Base-by-base conservation (phyloP, 2,329 filamentous ascomycete genomes). In the Diaporthe nobilis region DNA sequence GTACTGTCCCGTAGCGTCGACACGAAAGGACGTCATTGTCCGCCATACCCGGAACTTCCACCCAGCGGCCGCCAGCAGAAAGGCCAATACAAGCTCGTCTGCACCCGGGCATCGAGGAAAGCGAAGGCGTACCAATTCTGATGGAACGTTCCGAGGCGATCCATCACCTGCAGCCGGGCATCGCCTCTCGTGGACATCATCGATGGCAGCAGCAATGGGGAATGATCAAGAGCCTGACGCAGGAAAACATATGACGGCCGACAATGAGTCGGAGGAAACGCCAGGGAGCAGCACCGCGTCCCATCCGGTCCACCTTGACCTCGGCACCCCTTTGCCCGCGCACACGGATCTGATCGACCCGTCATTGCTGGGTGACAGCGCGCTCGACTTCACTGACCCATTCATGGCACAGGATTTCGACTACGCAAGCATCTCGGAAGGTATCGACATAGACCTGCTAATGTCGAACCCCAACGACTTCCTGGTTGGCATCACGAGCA, bases 1-100 rank as follows among this genome's bases (percentile, higher is more conserved):
- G 28, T 57, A 57, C 53, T 57, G 53, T 31, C 53, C 53, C 53
- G 53, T 57, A 6, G 53, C 53, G 25, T 57, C 53, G 53, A 57
- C 53, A 31, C 53, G 53, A 31, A 57, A 57, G 17, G 53, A 57
- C 15, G 53, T 57, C 25, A 57, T 57, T 31, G 53, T 57, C 28
- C 53, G 53, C 53, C 53, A 57, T 31, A 57, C 53, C 13, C 53
- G 53, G 6, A 57, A 57, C 28, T 57, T 57, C 53, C 53, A 57
- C 4, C 53, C 53, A 17, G 53, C 28, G 15, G 53, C 17, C 13
- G 17, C 28, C 25, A 8, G 25, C 53, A 57, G 15, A 13, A 34
- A 57, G 13, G 17, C 25, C 25, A 12, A 22, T 20, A 3, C 28
- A 57, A 20, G 53, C 28, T 20, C 53, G 28, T 31, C 53, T 57